phyloP scores from a whole-genome alignment of 176 grass and related monocot genomes.

The Oryza rufipogon region DNA sequence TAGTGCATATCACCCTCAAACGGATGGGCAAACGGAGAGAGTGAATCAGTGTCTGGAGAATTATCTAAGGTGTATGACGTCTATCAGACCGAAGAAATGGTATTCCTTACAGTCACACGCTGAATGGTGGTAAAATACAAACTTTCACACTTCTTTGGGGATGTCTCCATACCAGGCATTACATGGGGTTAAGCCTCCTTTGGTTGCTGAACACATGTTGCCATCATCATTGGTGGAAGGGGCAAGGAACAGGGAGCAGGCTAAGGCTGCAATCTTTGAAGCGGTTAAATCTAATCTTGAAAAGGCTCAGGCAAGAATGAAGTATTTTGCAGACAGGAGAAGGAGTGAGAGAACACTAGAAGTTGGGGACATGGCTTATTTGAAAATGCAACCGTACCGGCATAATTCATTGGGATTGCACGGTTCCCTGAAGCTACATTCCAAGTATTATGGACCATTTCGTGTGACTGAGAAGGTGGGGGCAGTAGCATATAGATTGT shows the following conservation, averaged over 20 bases:
- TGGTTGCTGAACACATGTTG: background rate
- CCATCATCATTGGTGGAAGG: too few species aligned
- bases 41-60: background rate
- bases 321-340: background rate
- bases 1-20: background rate
- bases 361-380: background rate
- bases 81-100: background rate
- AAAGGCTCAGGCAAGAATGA: background rate
- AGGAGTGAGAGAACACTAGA: background rate
- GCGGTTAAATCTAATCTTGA: background rate
- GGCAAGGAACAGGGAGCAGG: too few species aligned
- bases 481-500: too few species aligned
- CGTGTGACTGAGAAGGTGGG: too few species aligned
- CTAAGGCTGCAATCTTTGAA: background rate
- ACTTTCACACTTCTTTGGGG: background rate
- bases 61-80: background rate
- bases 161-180: background rate
- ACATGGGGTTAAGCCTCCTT: background rate
- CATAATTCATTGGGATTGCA: too few species aligned
- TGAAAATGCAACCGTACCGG: background rate
- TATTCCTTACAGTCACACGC: rapidly evolving
- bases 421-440: too few species aligned
- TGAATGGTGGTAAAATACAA: background rate
- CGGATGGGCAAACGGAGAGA: background rate
- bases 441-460: too few species aligned